A percentile compares a stretch with the other conserved stretches of the same genome.
phyloP scores from a whole-genome alignment of 768 basidiomycete species.

The Kwoniella europaea region DNA sequence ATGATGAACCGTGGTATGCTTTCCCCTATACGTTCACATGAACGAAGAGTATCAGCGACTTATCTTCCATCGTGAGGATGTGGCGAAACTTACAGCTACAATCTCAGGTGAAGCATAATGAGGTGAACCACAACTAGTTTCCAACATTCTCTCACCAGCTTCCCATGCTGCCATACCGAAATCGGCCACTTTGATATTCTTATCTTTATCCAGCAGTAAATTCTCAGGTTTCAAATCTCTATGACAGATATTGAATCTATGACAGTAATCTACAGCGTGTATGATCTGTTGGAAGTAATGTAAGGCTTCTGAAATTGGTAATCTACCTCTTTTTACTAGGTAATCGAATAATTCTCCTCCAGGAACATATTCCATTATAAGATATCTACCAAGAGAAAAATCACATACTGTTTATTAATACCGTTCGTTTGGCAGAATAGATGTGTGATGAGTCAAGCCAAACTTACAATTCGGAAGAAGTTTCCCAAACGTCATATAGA shows the following conservation, averaged over 20 bases:
- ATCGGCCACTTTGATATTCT: constrained; percentile 92
- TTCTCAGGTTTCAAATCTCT: constrained; percentile 96
- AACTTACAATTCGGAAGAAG: constrained; percentile 76
- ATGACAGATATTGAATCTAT: constrained; percentile 91
- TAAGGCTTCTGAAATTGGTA: constrained; percentile 73
- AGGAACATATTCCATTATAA: constrained; percentile 92
- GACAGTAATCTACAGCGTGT: constrained; percentile 86
- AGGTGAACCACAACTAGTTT: constrained; percentile 89
- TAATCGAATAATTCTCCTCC: constrained; percentile 95
- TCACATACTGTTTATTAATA: no score
- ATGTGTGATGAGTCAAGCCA: neutral
- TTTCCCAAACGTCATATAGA: constrained; percentile 97
- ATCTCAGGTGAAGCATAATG: constrained; percentile 96
- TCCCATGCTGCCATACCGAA: constrained; percentile 99
- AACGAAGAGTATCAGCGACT: constrained; percentile 12
- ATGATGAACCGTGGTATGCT: constrained; percentile 80
- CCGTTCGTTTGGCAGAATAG: neutral
- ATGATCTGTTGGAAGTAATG: constrained; percentile 93
- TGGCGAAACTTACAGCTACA: constrained; percentile 60
- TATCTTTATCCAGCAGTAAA: constrained; percentile 77
- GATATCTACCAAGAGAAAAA: constrained; percentile 62
- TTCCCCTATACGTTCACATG: constrained; percentile 62
- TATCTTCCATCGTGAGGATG: neutral
- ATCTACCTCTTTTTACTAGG: constrained; percentile 76
- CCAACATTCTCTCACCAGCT: constrained; percentile 66